A percentile compares a stretch with the other conserved stretches of the same genome.
phyloP scores from a whole-genome alignment of 2,329 filamentous ascomycete genomes.

The Colletotrichum abscissum region DNA sequence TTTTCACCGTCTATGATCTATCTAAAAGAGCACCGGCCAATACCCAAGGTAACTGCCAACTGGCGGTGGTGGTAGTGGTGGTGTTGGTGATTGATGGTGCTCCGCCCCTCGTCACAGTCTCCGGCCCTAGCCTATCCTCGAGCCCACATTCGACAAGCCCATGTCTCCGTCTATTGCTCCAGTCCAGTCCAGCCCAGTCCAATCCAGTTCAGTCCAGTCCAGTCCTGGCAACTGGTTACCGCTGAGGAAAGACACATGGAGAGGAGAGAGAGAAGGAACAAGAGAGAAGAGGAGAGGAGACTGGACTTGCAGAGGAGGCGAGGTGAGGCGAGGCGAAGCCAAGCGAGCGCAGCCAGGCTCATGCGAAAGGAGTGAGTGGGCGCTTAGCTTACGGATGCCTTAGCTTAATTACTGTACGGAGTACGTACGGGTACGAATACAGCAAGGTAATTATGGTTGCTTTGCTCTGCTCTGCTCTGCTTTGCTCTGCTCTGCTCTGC shows the following conservation, averaged over 20 bases:
- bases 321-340: neutral
- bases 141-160: neutral
- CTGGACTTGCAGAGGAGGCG: neutral
- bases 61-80: neutral
- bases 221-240: neutral
- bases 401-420: constrained; percentile 8
- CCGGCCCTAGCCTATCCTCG: neutral
- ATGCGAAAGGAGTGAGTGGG: constrained; percentile 3
- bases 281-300: neutral
- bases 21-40: too few relatives aligned
- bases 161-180: constrained; percentile 5
- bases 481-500: neutral
- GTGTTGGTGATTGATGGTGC: too few relatives aligned
- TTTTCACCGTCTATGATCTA: neutral
- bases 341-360: neutral
- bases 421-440: neutral
- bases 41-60: too few relatives aligned
- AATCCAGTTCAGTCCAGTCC: neutral
- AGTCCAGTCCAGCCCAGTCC: neutral
- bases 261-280: neutral
- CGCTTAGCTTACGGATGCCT: constrained; percentile 9
- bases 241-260: neutral
- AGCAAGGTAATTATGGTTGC: neutral
- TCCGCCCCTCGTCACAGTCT: neutral
- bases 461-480: neutral